phyloP scores from a whole-genome alignment of 805 yeast species.

The Saccharomyces jurei region DNA sequence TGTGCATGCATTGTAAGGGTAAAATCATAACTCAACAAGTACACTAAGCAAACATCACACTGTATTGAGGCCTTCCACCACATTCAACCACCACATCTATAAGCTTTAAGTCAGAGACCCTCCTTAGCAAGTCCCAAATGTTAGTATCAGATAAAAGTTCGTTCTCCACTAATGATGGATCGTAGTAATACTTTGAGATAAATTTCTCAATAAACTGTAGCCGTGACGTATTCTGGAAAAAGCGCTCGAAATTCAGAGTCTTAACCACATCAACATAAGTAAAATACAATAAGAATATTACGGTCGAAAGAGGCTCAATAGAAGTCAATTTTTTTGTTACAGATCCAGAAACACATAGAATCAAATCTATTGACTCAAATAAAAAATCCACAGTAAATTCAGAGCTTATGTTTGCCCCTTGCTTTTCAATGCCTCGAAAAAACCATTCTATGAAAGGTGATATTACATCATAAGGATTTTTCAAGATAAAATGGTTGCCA shows the following conservation, averaged over 20 bases:
- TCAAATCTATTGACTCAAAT: conserved; percentile 1
- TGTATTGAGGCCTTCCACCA: conserved; percentile 24
- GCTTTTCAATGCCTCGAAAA: background rate
- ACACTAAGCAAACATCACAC: conserved; percentile 9
- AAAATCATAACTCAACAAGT: background rate
- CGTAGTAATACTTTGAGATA: conserved; percentile 8
- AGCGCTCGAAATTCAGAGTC: background rate
- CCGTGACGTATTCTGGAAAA: background rate
- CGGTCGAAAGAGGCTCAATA: background rate
- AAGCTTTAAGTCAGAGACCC: conserved; percentile 11
- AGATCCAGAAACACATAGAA: background rate
- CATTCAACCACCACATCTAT: conserved; percentile 13
- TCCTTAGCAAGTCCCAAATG: conserved; percentile 16
- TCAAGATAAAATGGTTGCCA: conserved; percentile 3
- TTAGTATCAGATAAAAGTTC: conserved; percentile 14
- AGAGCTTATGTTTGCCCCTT: background rate
- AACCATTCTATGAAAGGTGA: conserved; percentile 5
- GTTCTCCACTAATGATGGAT: background rate
- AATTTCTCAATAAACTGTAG: conserved; percentile 4
- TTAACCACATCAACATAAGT: background rate
- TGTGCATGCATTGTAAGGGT: background rate
- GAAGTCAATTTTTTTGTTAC: background rate
- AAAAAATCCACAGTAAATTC: background rate
- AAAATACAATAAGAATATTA: background rate
- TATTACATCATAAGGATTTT: conserved; percentile 1